Conservation (phyloP, 768 basidiomycete species). For the Amanita exitialis region DNA sequence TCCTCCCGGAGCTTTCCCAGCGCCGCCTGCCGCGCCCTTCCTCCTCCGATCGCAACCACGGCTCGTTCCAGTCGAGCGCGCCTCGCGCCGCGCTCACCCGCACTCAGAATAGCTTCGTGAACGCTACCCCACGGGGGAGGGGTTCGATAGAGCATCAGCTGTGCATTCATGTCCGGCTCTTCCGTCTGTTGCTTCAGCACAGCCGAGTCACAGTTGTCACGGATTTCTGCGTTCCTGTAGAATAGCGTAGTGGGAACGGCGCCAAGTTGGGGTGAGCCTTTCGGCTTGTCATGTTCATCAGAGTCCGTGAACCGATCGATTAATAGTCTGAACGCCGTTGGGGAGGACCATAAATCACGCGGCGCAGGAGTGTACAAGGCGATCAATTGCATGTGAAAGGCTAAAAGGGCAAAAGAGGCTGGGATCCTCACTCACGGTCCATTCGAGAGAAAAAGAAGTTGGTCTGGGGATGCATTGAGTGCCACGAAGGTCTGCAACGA, state of each 20-base stretch:
- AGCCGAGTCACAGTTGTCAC: too few species aligned
- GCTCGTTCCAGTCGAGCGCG: not conserved
- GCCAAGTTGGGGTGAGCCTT: not conserved
- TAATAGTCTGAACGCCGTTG: slow-evolving; percentile 14
- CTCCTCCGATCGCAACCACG: not conserved
- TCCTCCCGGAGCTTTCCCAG: slow-evolving; percentile 1
- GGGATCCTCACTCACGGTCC: not conserved
- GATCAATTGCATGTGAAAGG: slow-evolving; percentile 1
- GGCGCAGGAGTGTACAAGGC: not conserved
- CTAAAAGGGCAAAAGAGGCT: slow-evolving; percentile 1
- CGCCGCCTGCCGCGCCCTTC: not conserved
- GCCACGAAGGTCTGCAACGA: slow-evolving; percentile 34
- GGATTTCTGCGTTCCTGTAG: not conserved
- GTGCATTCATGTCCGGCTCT: not conserved
- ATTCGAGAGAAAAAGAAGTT: not conserved
- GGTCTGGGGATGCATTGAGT: slow-evolving; percentile 26
- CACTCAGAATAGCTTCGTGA: slow-evolving; percentile 9
- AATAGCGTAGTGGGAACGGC: not conserved
- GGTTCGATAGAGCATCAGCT: slow-evolving; percentile 24
- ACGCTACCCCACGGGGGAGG: slow-evolving; percentile 27
- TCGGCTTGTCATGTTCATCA: not conserved
- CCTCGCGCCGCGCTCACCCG: not conserved
- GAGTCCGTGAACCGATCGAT: slow-evolving; percentile 11
- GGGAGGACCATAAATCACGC: slow-evolving; percentile 11
- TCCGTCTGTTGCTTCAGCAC: too few species aligned